Evolutionary conservation across 345 rosid genomes (phyloP).

Genomic region (Odontarrhena argentea): DNA sequence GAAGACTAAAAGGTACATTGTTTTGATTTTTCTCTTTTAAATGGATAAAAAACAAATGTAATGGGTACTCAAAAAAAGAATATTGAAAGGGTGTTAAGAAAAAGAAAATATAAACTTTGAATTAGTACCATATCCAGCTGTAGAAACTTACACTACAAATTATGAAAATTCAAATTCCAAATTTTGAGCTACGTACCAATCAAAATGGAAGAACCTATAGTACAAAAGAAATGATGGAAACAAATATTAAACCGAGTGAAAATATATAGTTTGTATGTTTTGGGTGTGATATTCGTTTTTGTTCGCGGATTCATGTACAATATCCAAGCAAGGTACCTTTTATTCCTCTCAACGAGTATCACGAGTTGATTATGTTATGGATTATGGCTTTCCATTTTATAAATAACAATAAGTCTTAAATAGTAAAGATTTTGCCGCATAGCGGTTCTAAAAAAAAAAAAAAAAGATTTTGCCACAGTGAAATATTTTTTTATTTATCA

Average conservation of each 20-base stretch:
- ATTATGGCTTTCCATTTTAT: neutral
- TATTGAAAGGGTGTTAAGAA: neutral
- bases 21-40: neutral
- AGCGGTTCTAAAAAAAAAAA: too few relatives aligned
- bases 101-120: neutral
- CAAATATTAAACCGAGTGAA: constrained; percentile 1
- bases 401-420: neutral
- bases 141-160: constrained; percentile 28
- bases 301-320: constrained; percentile 21
- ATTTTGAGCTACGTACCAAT: constrained; percentile 14
- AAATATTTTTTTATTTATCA: too few relatives aligned
- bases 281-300: constrained; percentile 17
- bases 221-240: constrained; percentile 25
- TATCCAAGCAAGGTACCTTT: constrained; percentile 39
- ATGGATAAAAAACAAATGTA: neutral
- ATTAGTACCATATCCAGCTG: constrained; percentile 25
- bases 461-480: too few relatives aligned
- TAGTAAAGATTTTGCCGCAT: neutral
- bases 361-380: constrained; percentile 24
- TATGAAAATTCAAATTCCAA: neutral
- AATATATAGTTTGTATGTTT: neutral
- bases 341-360: constrained; percentile 31
- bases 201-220: constrained; percentile 29
- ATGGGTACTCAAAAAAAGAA: neutral
- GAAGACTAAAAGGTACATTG: neutral